Conservation (phyloP, 768 basidiomycete species). For the Kwoniella dendrophila region DNA sequence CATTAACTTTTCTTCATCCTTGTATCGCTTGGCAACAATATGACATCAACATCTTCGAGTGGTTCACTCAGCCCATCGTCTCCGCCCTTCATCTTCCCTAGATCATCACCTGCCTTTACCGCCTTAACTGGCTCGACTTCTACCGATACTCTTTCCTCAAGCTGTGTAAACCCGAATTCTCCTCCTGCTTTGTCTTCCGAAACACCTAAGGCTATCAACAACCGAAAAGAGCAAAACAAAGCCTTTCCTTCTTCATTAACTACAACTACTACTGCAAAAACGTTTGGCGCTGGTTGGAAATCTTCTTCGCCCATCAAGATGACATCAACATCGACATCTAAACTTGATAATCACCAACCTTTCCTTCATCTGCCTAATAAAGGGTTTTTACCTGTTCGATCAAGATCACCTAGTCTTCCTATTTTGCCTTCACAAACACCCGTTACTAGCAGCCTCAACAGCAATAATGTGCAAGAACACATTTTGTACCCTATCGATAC, state of each 20-base stretch:
- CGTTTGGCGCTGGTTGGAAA: constrained; percentile 26
- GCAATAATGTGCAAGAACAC: background rate
- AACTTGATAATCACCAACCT: background rate
- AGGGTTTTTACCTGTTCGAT: constrained; percentile 1
- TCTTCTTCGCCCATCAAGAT: constrained; percentile 1
- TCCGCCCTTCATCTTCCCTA: constrained; percentile 21
- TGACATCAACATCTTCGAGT: background rate
- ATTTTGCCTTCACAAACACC: constrained; percentile 8
- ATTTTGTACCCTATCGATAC: constrained; percentile 12
- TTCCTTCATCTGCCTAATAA: constrained; percentile 4
- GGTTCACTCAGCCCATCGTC: constrained; percentile 18
- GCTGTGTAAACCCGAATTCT: background rate
- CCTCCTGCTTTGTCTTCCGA: background rate
- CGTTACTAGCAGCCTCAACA: background rate
- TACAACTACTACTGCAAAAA: constrained; percentile 19
- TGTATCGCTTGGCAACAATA: constrained; percentile 4
- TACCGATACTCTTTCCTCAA: constrained; percentile 6
- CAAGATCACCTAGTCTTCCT: constrained; percentile 19
- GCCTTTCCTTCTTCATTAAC: background rate
- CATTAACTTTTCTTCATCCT: too few species aligned
- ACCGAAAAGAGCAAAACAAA: background rate
- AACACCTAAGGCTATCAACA: constrained; percentile 2
- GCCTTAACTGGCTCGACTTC: constrained; percentile 1
- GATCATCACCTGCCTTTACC: constrained; percentile 4
- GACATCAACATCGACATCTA: background rate